Conservation (phyloP, 768 basidiomycete genomes). For the Phaeotremella fagi region DNA sequence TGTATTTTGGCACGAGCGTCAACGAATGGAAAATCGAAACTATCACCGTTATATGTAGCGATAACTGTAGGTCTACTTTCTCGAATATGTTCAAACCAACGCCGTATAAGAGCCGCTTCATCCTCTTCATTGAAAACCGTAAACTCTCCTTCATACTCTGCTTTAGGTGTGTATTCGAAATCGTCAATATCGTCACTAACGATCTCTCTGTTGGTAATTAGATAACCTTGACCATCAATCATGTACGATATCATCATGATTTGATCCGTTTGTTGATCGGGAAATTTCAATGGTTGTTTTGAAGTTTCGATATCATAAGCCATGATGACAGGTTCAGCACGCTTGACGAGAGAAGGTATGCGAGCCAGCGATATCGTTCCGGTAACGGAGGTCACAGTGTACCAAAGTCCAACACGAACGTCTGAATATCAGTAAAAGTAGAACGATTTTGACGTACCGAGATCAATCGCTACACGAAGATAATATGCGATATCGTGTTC, state of each 20-base stretch:
- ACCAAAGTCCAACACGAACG: conserved; percentile 97
- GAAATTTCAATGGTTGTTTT: conserved; percentile 99
- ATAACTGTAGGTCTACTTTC: conserved; percentile 93
- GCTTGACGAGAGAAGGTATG: conserved; percentile 82
- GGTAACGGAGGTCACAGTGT: conserved; percentile 73
- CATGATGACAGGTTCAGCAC: conserved; percentile 98
- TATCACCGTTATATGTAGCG: conserved; percentile 97
- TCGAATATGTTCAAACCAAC: conserved; percentile 91
- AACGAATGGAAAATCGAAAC: conserved; percentile 98
- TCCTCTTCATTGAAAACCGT: conserved; percentile 89
- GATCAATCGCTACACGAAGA: conserved; percentile 97
- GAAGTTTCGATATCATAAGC: conserved; percentile 99
- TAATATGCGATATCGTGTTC: conserved; percentile 98
- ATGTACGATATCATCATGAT: conserved; percentile 99
- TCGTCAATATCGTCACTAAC: conserved; percentile 96
- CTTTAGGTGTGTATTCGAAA: conserved; percentile 98
- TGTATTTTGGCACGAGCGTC: conserved; percentile 75
- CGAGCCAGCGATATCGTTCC: conserved; percentile 70
- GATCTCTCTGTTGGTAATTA: conserved; percentile 96
- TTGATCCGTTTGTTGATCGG: conserved; percentile 90
- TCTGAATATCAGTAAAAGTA: conserved; percentile 51
- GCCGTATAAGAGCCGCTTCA: conserved; percentile 77
- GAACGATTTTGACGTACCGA: conserved; percentile 50
- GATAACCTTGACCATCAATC: conserved; percentile 87
- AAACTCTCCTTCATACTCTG: conserved; percentile 95